phyloP scores from a whole-genome alignment of 345 rosid species.

The Pugionium cornutum region DNA sequence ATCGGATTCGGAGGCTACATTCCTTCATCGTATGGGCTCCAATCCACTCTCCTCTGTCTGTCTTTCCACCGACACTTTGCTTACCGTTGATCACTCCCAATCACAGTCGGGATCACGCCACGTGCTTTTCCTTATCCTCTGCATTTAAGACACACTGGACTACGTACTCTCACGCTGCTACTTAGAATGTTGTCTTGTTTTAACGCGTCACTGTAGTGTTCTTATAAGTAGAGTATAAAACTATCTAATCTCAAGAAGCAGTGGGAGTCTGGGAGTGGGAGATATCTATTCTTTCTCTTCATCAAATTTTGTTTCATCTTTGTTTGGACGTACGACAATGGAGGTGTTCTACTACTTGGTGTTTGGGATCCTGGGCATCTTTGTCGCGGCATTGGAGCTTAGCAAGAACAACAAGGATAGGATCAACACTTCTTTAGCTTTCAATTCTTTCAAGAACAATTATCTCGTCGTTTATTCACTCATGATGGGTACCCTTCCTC shows the following conservation, averaged over 20 bases:
- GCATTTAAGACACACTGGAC: neutral
- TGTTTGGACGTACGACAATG: slow-evolving; percentile 44
- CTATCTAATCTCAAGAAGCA: slow-evolving; percentile 22
- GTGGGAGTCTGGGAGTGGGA: neutral
- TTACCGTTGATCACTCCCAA: slow-evolving; percentile 22
- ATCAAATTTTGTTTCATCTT: neutral
- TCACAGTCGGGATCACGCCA: slow-evolving; percentile 21
- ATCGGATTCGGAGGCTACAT: neutral
- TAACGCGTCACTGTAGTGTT: slow-evolving; percentile 32
- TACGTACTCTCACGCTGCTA: slow-evolving; percentile 15
- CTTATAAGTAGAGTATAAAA: slow-evolving; percentile 23
- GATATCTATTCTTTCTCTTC: neutral
- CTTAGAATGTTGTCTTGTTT: neutral
- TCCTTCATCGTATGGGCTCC: slow-evolving; percentile 16
- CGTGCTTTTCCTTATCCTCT: slow-evolving; percentile 26
- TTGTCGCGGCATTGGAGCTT: slow-evolving; percentile 75
- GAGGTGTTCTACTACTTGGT: slow-evolving; percentile 71
- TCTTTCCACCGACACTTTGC: slow-evolving; percentile 36
- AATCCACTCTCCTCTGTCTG: neutral
- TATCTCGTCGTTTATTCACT: slow-evolving; percentile 87
- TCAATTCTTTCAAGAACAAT: slow-evolving; percentile 91
- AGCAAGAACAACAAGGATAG: slow-evolving; percentile 82
- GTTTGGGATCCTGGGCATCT: slow-evolving; percentile 65
- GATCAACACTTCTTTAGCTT: slow-evolving; percentile 72
- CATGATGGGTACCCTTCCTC: slow-evolving; percentile 71